Percentiles rank a stretch among this genome's conserved stretches.
Conservation (phyloP, 1,139 yeast genomes). For the Hyphopichia fennica region DNA sequence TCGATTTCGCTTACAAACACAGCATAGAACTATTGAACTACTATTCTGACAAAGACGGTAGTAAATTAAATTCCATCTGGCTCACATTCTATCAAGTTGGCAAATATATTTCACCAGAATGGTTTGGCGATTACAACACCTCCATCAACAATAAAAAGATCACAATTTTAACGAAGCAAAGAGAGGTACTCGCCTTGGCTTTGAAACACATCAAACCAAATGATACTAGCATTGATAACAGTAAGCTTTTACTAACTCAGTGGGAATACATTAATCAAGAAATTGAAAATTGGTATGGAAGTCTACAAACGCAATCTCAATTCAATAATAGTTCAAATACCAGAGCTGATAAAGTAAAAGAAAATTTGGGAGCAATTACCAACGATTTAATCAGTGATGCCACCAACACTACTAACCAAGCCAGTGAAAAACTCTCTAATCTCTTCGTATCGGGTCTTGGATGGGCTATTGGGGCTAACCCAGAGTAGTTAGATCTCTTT, state of each 20-base stretch:
- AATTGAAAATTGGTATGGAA: slow-evolving; percentile 22
- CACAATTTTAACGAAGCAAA: slow-evolving; percentile 37
- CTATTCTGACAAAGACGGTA: slow-evolving; percentile 11
- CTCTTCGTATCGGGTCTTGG: slow-evolving; percentile 60
- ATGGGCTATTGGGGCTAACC: slow-evolving; percentile 66
- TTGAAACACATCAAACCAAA: slow-evolving; percentile 25
- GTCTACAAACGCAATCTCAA: slow-evolving; percentile 3
- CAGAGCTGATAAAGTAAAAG: slow-evolving; percentile 1
- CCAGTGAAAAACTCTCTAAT: slow-evolving; percentile 51
- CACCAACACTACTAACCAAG: slow-evolving; percentile 33
- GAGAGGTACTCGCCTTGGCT: slow-evolving; percentile 49
- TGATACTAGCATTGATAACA: slow-evolving; percentile 24
- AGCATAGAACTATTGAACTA: slow-evolving; percentile 30
- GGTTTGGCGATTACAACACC: slow-evolving; percentile 34
- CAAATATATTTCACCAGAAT: slow-evolving; percentile 49
- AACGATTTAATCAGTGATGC: slow-evolving; percentile 35
- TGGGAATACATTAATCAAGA: slow-evolving; percentile 33
- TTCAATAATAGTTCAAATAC: not conserved
- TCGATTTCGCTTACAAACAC: slow-evolving; percentile 48
- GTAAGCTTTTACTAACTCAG: slow-evolving; percentile 34
- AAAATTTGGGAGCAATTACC: slow-evolving; percentile 20
- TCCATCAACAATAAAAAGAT: slow-evolving; percentile 17
- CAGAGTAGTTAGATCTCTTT: slow-evolving; percentile 4
- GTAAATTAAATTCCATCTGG: slow-evolving; percentile 48
- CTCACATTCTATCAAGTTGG: slow-evolving; percentile 64